Evolutionary conservation across 1,139 yeast species (phyloP).

Genomic region (Scheffersomyces titani): DNA sequence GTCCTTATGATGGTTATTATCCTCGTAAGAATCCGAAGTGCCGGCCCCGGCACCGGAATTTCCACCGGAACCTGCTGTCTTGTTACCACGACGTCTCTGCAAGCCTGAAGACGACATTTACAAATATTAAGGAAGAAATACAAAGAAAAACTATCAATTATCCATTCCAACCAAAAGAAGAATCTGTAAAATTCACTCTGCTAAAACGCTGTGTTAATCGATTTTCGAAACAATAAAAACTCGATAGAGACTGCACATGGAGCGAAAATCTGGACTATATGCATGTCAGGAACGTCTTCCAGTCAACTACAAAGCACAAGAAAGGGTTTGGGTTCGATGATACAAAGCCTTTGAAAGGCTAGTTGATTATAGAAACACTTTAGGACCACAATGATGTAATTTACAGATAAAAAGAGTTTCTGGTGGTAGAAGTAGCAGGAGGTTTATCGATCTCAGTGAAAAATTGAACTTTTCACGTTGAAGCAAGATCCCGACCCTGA

Average conservation of each 20-base stretch:
- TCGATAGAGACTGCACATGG: background rate
- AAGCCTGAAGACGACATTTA: slow-evolving; percentile 39
- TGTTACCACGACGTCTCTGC: slow-evolving; percentile 50
- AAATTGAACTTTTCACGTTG: background rate
- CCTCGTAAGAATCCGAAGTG: slow-evolving; percentile 21
- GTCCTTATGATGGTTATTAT: slow-evolving; percentile 15
- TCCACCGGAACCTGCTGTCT: slow-evolving; percentile 11
- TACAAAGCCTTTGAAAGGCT: background rate
- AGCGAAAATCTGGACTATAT: background rate
- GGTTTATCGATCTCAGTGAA: background rate
- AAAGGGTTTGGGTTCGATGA: background rate
- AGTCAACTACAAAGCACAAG: background rate
- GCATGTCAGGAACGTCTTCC: background rate
- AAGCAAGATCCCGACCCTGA: background rate
- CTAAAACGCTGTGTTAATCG: background rate
- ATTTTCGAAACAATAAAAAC: background rate
- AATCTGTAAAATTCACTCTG: background rate
- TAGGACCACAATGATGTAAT: background rate
- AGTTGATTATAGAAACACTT: no score
- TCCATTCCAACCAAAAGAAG: background rate
- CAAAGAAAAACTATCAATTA: background rate
- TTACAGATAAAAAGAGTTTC: no score
- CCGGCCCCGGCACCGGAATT: slow-evolving; percentile 5
- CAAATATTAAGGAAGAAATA: background rate
- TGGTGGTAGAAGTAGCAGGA: background rate